Conservation (phyloP, 441 rosid species). For the Oxalis stricta region DNA sequence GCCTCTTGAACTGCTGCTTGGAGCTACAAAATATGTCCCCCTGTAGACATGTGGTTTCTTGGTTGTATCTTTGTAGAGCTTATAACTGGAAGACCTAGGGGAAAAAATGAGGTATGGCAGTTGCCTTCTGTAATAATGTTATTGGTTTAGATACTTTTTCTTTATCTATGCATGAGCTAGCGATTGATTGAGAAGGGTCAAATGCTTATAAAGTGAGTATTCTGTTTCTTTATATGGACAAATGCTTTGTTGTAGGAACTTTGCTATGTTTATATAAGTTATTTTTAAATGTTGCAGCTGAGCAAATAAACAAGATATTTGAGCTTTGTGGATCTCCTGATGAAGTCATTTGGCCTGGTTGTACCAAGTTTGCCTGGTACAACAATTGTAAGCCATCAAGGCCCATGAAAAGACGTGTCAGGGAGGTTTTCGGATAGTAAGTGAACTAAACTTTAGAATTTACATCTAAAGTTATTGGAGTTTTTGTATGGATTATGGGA, state of each 20-base stretch:
- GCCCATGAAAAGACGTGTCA: slow-evolving; percentile 20
- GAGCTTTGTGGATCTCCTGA: slow-evolving; percentile 31
- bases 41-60: slow-evolving; percentile 35
- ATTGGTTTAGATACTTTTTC: no score
- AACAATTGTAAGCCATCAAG: slow-evolving; percentile 25
- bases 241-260: no score
- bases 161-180: no score
- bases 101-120: background rate
- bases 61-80: slow-evolving; percentile 29
- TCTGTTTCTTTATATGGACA: no score
- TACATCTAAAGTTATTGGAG: background rate
- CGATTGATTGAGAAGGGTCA: no score
- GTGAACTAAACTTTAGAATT: slow-evolving; percentile 1
- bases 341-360: slow-evolving; percentile 27
- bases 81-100: slow-evolving; percentile 18
- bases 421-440: slow-evolving; percentile 25
- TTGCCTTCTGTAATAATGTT: background rate
- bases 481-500: background rate
- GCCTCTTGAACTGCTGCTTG: slow-evolving; percentile 28
- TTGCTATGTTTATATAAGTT: no score
- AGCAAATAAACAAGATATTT: slow-evolving; percentile 27
- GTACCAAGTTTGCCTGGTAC: slow-evolving; percentile 21
- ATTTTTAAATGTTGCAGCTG: slow-evolving; percentile 20
- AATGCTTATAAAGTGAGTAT: no score
- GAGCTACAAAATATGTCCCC: slow-evolving; percentile 30